Evolutionary conservation across 179 eudicot species (phyloP).

Genomic region (Silene noctiflora): DNA sequence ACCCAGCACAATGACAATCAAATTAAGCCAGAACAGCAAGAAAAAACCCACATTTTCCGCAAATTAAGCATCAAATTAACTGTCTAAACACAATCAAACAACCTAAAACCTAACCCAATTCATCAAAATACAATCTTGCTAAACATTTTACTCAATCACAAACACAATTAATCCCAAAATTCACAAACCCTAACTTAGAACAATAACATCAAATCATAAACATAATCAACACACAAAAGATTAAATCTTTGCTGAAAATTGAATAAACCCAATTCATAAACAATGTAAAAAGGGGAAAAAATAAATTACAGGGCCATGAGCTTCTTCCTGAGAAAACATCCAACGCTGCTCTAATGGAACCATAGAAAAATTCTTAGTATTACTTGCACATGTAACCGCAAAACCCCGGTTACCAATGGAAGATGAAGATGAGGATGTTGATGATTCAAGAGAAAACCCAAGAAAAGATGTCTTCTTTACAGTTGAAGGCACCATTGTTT

Average conservation of each 20-base stretch:
- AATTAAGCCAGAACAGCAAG: background rate
- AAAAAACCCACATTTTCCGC: background rate
- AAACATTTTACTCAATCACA: background rate
- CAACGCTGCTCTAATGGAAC: constrained; percentile 50
- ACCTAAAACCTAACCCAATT: background rate
- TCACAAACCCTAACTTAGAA: background rate
- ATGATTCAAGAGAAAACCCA: constrained; percentile 21
- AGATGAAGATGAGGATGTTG: background rate
- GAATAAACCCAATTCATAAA: background rate
- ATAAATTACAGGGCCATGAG: constrained; percentile 40
- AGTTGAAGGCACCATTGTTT: constrained; percentile 11
- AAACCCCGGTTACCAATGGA: constrained; percentile 3
- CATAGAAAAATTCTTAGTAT: background rate
- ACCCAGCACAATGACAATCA: background rate
- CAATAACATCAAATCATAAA: background rate
- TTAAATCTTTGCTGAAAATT: background rate
- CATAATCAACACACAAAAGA: background rate
- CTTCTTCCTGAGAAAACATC: constrained; percentile 43
- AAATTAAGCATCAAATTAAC: background rate
- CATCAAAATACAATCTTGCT: background rate
- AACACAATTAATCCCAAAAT: background rate
- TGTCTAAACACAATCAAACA: background rate
- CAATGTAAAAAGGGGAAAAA: constrained; percentile 8
- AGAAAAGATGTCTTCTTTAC: constrained; percentile 16
- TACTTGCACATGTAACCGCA: constrained; percentile 20